Evolutionary conservation across 1,284 basidiomycete species (phyloP).

Genomic region (Waitea zeae): DNA sequence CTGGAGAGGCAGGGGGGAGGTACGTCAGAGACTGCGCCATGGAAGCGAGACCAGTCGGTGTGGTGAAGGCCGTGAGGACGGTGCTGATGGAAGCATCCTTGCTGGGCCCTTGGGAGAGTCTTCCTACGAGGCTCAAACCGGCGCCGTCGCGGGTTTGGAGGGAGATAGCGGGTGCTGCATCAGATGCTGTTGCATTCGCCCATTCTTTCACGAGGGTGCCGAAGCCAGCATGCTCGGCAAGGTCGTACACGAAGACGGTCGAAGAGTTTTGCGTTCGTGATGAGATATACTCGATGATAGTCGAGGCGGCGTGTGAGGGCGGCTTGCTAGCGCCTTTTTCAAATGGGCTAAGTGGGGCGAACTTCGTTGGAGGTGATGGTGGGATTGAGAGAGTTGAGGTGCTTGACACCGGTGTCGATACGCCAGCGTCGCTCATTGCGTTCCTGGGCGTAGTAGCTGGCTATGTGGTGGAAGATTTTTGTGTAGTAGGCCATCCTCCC

Average conservation of each 20-base stretch:
- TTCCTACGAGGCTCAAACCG: conserved; percentile 68
- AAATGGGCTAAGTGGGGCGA: no score
- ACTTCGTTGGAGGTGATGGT: no score
- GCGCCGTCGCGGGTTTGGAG: conserved; percentile 83
- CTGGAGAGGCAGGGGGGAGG: conserved; percentile 40
- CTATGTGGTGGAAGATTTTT: no score
- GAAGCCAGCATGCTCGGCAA: conserved; percentile 66
- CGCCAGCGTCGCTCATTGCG: no score
- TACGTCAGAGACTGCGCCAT: conserved; percentile 60
- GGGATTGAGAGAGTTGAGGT: no score
- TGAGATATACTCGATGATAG: conserved; percentile 47
- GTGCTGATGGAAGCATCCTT: conserved; percentile 37
- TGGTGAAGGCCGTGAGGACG: conserved; percentile 60
- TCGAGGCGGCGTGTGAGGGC: conserved; percentile 45
- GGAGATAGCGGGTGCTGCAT: conserved; percentile 38
- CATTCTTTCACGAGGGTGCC: conserved; percentile 47
- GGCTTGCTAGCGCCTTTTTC: no score
- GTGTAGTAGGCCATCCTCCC: no score
- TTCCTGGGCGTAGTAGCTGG: no score
- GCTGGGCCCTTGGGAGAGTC: conserved; percentile 65
- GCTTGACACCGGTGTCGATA: no score
- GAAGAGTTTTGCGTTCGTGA: no score
- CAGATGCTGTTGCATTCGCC: conserved; percentile 45
- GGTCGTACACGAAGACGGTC: conserved; percentile 62
- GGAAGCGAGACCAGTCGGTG: conserved; percentile 55